Evolutionary conservation across 192 early-diverging fungal genomes (phyloP).

Genomic region (Coemansia umbellata): DNA sequence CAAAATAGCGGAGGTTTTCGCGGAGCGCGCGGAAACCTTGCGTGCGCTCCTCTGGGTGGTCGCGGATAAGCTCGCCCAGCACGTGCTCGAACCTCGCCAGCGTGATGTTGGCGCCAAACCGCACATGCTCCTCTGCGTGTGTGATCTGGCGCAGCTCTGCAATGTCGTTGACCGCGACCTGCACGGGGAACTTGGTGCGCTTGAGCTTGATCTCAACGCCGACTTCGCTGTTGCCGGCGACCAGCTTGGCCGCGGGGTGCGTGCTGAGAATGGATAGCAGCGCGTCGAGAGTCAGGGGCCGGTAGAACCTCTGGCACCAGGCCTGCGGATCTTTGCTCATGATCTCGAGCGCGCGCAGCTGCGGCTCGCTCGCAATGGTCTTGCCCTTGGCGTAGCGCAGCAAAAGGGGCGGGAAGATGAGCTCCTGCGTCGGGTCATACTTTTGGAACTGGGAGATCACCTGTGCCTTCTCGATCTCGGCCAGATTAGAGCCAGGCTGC

Average conservation of each 20-base stretch:
- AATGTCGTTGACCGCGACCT: slow-evolving; percentile 66
- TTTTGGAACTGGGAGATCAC: slow-evolving; percentile 52
- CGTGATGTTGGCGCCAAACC: slow-evolving; percentile 66
- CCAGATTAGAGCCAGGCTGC: slow-evolving; percentile 10
- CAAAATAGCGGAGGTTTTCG: slow-evolving; percentile 75
- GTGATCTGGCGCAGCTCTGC: slow-evolving; percentile 58
- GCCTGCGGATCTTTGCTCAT: background rate
- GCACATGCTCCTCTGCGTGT: slow-evolving; percentile 23
- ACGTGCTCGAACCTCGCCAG: slow-evolving; percentile 54
- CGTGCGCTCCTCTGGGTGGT: slow-evolving; percentile 36
- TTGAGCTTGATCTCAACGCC: slow-evolving; percentile 80
- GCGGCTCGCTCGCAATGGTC: slow-evolving; percentile 8
- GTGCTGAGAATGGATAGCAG: slow-evolving; percentile 53
- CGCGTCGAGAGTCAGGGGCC: slow-evolving; percentile 53
- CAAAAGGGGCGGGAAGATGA: slow-evolving; percentile 66
- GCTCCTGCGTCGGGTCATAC: slow-evolving; percentile 61
- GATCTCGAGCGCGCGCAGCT: slow-evolving; percentile 22
- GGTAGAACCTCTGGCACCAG: slow-evolving; percentile 43
- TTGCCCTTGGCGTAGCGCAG: slow-evolving; percentile 52
- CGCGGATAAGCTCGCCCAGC: slow-evolving; percentile 6
- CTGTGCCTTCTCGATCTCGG: slow-evolving; percentile 26
- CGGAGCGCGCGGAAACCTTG: slow-evolving; percentile 64
- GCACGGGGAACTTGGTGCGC: slow-evolving; percentile 58
- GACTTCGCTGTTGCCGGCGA: slow-evolving; percentile 80
- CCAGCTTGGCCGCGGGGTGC: slow-evolving; percentile 68